These are phyloP conservation scores for Blastobotrys serpentis DNA, from an alignment of 1,139 yeast genomes.

Conservation along the genomic window DNA sequence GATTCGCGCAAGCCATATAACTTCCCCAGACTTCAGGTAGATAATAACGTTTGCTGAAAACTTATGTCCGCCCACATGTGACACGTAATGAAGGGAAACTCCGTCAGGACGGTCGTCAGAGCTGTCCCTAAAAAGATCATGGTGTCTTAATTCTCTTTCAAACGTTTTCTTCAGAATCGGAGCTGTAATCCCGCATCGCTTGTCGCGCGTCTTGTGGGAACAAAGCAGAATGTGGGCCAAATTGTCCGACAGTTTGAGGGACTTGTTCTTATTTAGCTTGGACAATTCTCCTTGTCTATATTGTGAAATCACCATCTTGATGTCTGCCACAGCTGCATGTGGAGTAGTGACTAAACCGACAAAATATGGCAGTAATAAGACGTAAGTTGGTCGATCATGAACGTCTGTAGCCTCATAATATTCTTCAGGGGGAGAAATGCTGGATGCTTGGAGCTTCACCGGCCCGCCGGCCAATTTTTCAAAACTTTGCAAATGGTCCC, in stretches of 20 bases:
- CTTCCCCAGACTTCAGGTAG: constrained; percentile 69
- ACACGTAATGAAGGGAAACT: constrained; percentile 63
- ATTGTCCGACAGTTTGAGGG: constrained; percentile 30
- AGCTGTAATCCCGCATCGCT: constrained; percentile 90
- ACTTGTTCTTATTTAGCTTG: background rate
- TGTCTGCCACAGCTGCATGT: constrained; percentile 37
- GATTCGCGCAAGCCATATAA: constrained; percentile 86
- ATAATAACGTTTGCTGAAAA: constrained; percentile 85
- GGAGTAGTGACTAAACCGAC: constrained; percentile 53
- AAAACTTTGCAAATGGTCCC: constrained; percentile 16
- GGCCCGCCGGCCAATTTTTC: constrained; percentile 28
- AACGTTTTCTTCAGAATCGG: constrained; percentile 84
- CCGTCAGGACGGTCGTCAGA: constrained; percentile 71
- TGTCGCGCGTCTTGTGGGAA: constrained; percentile 88
- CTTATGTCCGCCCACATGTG: constrained; percentile 96
- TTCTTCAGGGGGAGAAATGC: constrained; percentile 34
- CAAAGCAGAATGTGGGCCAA: constrained; percentile 71
- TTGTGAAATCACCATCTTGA: constrained; percentile 44
- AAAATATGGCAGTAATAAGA: constrained; percentile 74
- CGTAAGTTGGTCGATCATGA: constrained; percentile 25
- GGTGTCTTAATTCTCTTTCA: constrained; percentile 67
- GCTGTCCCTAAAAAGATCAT: constrained; percentile 73
- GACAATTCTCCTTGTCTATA: constrained; percentile 7
- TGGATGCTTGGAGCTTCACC: constrained; percentile 38
- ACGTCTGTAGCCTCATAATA: constrained; percentile 27